A percentile compares a stretch with the other conserved stretches of the same genome.
phyloP scores from a whole-genome alignment of 495 filamentous ascomycete species.

The Hyphodiscus hymeniophilus region DNA sequence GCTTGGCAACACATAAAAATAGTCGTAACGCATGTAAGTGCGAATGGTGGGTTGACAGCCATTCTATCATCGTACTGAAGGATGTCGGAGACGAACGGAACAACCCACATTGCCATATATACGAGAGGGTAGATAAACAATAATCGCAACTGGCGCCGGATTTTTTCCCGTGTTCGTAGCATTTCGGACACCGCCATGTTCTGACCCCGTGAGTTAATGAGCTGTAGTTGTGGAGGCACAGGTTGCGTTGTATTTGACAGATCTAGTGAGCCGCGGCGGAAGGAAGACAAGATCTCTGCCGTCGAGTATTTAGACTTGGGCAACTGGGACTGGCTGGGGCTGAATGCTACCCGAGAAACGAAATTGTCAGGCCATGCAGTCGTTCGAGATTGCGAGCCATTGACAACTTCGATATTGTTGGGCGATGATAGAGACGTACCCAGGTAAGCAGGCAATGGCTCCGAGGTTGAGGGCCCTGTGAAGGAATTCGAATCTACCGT shows the following conservation, averaged over 20 bases:
- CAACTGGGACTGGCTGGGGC: constrained; percentile 6
- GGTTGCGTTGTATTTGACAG: not conserved
- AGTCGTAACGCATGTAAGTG: constrained; percentile 44
- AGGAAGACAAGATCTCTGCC: constrained; percentile 14
- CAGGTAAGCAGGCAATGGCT: not conserved
- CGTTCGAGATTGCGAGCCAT: constrained; percentile 1
- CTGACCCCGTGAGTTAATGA: constrained; percentile 18
- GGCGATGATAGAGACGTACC: not conserved
- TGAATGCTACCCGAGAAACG: constrained; percentile 10
- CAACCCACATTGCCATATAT: constrained; percentile 64
- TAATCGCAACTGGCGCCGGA: constrained; percentile 56
- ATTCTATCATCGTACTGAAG: constrained; percentile 49
- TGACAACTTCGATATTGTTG: not conserved
- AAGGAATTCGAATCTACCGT: constrained; percentile 10
- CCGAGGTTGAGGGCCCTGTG: constrained; percentile 7
- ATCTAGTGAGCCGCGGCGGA: constrained; percentile 8
- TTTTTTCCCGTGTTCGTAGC: constrained; percentile 39
- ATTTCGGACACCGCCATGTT: constrained; percentile 24
- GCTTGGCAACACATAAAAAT: constrained; percentile 48
- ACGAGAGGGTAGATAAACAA: constrained; percentile 65
- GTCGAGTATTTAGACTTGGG: constrained; percentile 7
- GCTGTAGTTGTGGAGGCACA: constrained; percentile 12
- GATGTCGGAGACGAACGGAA: constrained; percentile 58
- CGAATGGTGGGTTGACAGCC: constrained; percentile 39
- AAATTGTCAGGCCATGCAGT: constrained; percentile 16